Percentiles rank a stretch among this genome's conserved stretches.
Evolutionary conservation across 306 rosid species (phyloP).

Genomic region (Pachyrhizus erosus): DNA sequence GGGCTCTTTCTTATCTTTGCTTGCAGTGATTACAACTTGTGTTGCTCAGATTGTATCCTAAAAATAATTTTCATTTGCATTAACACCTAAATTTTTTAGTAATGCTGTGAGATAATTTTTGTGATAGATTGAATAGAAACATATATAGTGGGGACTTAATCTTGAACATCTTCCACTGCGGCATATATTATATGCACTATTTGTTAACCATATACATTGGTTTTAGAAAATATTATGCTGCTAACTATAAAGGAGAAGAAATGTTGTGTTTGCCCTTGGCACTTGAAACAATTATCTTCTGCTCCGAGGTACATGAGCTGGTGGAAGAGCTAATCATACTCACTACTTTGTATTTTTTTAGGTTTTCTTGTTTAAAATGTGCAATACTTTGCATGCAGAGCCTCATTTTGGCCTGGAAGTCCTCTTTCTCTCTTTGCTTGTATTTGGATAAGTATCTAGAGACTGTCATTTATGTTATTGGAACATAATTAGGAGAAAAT

Average conservation of each 20-base stretch:
- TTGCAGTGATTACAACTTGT: conserved; percentile 90
- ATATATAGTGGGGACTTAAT: background rate
- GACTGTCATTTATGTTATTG: conserved; percentile 22
- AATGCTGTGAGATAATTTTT: conserved; percentile 1
- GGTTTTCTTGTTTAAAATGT: conserved; percentile 11
- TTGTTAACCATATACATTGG: conserved; percentile 28
- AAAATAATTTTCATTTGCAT: conserved; percentile 22
- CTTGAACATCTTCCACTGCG: conserved; percentile 23
- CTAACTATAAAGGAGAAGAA: conserved; percentile 24
- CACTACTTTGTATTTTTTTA: background rate
- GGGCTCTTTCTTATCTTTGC: conserved; percentile 83
- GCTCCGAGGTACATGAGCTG: conserved; percentile 11
- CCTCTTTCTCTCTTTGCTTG: background rate
- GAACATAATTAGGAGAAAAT: conserved; percentile 29
- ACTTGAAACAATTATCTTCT: conserved; percentile 30
- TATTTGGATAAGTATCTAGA: conserved; percentile 12
- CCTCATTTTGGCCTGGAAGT: conserved; percentile 13
- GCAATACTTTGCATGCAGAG: conserved; percentile 18
- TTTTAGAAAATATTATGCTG: conserved; percentile 29
- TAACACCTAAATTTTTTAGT: background rate
- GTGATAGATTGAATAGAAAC: conserved; percentile 1
- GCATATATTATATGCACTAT: conserved; percentile 11
- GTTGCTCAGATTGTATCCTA: conserved; percentile 99
- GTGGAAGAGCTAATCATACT: background rate
- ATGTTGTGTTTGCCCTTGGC: conserved; percentile 16